Evolutionary conservation across 2,329 filamentous ascomycete genomes (phyloP), one percentile per base, ranked within the genome.

Genomic region (Uncinocarpus reesii): DNA sequence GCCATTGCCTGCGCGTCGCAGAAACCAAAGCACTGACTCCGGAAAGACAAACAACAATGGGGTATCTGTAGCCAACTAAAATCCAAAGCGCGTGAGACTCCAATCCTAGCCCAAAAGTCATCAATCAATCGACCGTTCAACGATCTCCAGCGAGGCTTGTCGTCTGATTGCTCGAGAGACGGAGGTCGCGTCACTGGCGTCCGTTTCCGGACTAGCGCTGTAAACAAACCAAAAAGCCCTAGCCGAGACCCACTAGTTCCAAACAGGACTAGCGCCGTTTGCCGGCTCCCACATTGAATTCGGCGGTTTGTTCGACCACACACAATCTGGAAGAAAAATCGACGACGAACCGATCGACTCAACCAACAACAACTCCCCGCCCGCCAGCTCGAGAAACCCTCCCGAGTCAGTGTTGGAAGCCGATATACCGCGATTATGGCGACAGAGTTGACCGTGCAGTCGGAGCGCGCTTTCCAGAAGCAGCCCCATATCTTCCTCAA

Each of bases 401-500:
- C 62, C 60, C 65, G 63, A 42, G 42, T 58, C 60, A 53, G 55
- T 54, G 65, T 68, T 64, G 64, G 61, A 53, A 56, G 52, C 54
- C 56, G 57, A 45, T 71, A 69, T 71, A 69, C 67, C 68, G 75
- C 75, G 78, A 81, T 71, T 74, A 95, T 94, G 88, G 88, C 88
- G 72, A 95, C 88, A 81, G 88, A 95, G 80, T 81, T 95, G 78
- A 94, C 88, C 74, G 92, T 98, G 76, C 92, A 98, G 84, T 93
- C 87, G 73, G 92, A 98, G 84, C 90, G 92, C 79, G 92, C 92
- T 81, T 98, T 86, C 86, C 92, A 96, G 78, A 98, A 98, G 84
- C 90, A 98, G 82, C 92, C 92, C 74, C 92, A 98, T 77, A 95
- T 98, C 81, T 98, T 96, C 86, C 82, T 86, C 69, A 95, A 96